phyloP scores from a whole-genome alignment of 179 eudicot species.

The Beta lomatogona region DNA sequence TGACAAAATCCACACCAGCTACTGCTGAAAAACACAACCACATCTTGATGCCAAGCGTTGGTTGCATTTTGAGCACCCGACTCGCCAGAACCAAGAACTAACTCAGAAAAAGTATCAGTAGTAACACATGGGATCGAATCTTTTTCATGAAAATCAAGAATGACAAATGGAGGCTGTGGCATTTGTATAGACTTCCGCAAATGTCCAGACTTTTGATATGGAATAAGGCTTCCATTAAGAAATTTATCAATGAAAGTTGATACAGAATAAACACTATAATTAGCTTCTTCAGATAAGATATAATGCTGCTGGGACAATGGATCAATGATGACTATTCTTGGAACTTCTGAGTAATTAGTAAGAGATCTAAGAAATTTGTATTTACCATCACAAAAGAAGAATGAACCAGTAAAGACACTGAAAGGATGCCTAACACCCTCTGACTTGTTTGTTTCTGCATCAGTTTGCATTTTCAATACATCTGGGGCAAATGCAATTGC shows the following conservation, averaged over 20 bases:
- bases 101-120: slow-evolving; percentile 54
- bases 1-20: slow-evolving; percentile 95
- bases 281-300: slow-evolving; percentile 51
- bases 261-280: slow-evolving; percentile 44
- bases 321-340: slow-evolving; percentile 68
- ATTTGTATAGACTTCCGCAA: slow-evolving; percentile 41
- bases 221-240: slow-evolving; percentile 66
- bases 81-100: slow-evolving; percentile 58
- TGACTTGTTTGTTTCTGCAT: slow-evolving; percentile 23
- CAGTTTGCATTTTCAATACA: slow-evolving; percentile 31
- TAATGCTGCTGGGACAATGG: slow-evolving; percentile 70
- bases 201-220: slow-evolving; percentile 61
- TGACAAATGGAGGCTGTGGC: slow-evolving; percentile 77
- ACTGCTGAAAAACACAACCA: slow-evolving; percentile 77
- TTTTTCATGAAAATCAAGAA: slow-evolving; percentile 75
- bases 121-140: slow-evolving; percentile 72
- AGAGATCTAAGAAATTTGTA: slow-evolving; percentile 66
- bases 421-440: slow-evolving; percentile 31
- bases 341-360: slow-evolving; percentile 55
- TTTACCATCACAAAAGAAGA: slow-evolving; percentile 70
- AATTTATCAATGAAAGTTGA: slow-evolving; percentile 55
- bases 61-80: slow-evolving; percentile 41
- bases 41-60: slow-evolving; percentile 56
- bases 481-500: slow-evolving; percentile 31
- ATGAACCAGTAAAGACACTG: slow-evolving; percentile 44